phyloP scores from a whole-genome alignment of 352 stramenopile species.

The Phytophthora sojae region DNA sequence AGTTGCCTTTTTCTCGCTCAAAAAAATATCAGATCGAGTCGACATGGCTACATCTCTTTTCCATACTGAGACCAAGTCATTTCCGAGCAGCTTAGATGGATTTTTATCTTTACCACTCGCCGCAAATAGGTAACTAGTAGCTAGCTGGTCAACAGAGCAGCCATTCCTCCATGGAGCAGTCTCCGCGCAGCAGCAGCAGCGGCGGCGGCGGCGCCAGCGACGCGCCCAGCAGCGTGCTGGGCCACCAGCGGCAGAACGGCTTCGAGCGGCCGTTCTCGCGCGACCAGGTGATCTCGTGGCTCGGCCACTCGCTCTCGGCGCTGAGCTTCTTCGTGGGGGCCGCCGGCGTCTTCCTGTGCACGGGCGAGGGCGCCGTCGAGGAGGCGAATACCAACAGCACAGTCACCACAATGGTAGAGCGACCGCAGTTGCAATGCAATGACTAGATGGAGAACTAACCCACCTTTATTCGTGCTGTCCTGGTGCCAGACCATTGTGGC shows the following conservation, averaged over 20 bases:
- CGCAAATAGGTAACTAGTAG: conserved; percentile 1
- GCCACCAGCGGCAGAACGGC: conserved; percentile 67
- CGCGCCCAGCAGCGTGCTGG: conserved; percentile 30
- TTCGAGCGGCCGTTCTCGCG: conserved; percentile 75
- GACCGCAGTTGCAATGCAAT: background rate
- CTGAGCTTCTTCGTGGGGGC: conserved; percentile 67
- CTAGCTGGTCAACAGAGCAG: background rate
- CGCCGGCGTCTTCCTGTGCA: conserved; percentile 35
- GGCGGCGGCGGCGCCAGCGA: conserved; percentile 5
- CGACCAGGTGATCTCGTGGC: conserved; percentile 82
- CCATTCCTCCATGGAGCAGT: conserved; percentile 9
- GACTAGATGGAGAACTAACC: too few relatives aligned
- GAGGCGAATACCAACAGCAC: conserved; percentile 22
- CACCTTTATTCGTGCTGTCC: too few relatives aligned
- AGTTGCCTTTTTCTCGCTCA: background rate
- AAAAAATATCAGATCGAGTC: background rate
- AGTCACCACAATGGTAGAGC: conserved; percentile 36
- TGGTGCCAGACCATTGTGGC: conserved; percentile 57
- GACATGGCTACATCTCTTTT: background rate
- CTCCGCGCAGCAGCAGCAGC: conserved; percentile 10
- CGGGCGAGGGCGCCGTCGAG: conserved; percentile 19
- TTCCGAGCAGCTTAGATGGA: background rate
- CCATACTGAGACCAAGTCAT: background rate
- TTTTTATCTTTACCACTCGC: background rate
- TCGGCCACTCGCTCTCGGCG: conserved; percentile 71